phyloP scores from a whole-genome alignment of 2,329 filamentous ascomycete genomes.

The Xenoacremonium recifei region DNA sequence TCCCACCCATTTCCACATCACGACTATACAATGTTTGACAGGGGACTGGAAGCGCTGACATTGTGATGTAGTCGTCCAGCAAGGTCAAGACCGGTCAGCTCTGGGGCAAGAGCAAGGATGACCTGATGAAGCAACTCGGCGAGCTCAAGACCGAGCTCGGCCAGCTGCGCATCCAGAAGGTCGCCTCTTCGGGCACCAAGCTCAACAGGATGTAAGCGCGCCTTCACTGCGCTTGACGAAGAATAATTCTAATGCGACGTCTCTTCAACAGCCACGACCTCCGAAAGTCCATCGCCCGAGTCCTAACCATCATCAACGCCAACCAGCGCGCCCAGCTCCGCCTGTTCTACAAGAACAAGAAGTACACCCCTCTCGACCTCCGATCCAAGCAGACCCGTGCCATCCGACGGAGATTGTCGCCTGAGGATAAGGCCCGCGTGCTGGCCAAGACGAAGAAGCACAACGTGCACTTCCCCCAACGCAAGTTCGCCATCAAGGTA shows the following conservation, averaged over 20 bases:
- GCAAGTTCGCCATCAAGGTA: slow-evolving; percentile 99
- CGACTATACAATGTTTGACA: slow-evolving; percentile 9
- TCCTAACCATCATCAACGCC: slow-evolving; percentile 99
- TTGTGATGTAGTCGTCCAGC: slow-evolving; percentile 43
- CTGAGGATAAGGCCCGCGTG: slow-evolving; percentile 80
- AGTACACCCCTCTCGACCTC: slow-evolving; percentile 98
- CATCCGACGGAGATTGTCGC: slow-evolving; percentile 91
- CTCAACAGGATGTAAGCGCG: slow-evolving; percentile 88
- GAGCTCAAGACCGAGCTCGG: slow-evolving; percentile 96
- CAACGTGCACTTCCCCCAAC: slow-evolving; percentile 92
- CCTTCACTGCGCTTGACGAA: no score
- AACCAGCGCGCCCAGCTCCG: slow-evolving; percentile 98
- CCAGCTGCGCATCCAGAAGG: slow-evolving; percentile 97
- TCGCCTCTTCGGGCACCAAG: slow-evolving; percentile 92
- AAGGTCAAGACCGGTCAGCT: slow-evolving; percentile 95
- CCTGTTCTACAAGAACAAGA: slow-evolving; percentile 99
- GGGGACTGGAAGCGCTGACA: slow-evolving; percentile 29
- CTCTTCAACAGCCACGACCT: slow-evolving; percentile 80
- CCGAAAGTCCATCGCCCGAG: slow-evolving; percentile 98
- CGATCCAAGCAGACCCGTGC: slow-evolving; percentile 97
- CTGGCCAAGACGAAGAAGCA: slow-evolving; percentile 98
- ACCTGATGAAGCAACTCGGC: slow-evolving; percentile 90
- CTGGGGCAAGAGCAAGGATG: slow-evolving; percentile 99
- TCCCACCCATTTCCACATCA: slow-evolving; percentile 5
- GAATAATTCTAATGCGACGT: slow-evolving; percentile 1